Conservation (phyloP, 345 rosid species). For the Nephelium lappaceum region DNA sequence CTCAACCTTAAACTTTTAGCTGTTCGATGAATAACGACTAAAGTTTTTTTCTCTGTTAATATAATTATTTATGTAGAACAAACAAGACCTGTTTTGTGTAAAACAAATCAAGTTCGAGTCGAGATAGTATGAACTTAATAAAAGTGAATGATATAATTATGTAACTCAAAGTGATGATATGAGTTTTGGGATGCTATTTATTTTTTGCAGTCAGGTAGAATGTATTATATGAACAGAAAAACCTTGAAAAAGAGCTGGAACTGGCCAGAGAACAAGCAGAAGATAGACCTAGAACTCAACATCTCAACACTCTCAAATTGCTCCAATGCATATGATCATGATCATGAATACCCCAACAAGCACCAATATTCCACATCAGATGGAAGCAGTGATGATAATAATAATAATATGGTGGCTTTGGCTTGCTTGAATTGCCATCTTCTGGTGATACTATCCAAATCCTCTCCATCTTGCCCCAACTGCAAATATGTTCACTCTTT, state of each 20-base stretch:
- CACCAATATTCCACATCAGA: constrained; percentile 12
- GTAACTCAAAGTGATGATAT: too few relatives aligned
- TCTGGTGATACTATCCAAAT: constrained; percentile 49
- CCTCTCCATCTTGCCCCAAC: constrained; percentile 56
- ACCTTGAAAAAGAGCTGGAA: constrained; percentile 44
- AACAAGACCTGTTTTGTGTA: too few relatives aligned
- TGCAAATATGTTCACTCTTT: constrained; percentile 59
- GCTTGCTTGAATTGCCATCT: constrained; percentile 58
- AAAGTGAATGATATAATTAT: too few relatives aligned
- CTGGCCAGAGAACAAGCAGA: constrained; percentile 40
- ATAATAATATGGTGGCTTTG: constrained; percentile 50
- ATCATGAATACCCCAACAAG: constrained; percentile 14
- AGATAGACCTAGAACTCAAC: constrained; percentile 51
- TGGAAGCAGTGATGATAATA: background rate
- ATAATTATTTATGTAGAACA: too few relatives aligned
- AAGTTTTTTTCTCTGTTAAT: too few relatives aligned
- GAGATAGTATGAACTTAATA: too few relatives aligned
- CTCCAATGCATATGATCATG: background rate
- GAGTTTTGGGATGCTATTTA: background rate
- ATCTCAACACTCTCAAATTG: constrained; percentile 29
- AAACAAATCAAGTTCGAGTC: too few relatives aligned
- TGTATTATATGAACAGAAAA: constrained; percentile 53
- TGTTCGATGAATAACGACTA: background rate
- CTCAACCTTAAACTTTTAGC: background rate
- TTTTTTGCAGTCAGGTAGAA: constrained; percentile 47